These are phyloP conservation scores for Aspergillus asperescens DNA, from an alignment of 495 filamentous ascomycete genomes.

Conservation along the genomic window DNA sequence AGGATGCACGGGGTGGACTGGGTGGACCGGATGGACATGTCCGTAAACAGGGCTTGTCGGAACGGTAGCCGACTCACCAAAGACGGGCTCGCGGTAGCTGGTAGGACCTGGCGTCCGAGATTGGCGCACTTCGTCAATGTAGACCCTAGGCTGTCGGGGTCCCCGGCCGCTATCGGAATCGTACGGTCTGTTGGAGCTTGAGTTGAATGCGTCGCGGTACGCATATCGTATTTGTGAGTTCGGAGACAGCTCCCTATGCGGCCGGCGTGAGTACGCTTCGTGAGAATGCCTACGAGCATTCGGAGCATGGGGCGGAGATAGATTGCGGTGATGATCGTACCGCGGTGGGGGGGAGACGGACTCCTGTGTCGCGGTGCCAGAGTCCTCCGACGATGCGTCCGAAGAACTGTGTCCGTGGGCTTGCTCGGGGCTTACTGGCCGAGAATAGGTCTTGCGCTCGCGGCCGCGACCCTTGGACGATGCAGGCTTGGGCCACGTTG, in stretches of 20 bases:
- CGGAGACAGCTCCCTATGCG: slow-evolving; percentile 30
- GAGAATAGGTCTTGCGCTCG: slow-evolving; percentile 19
- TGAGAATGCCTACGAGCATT: slow-evolving; percentile 41
- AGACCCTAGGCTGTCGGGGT: slow-evolving; percentile 11
- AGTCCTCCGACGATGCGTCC: slow-evolving; percentile 29
- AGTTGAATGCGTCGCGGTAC: slow-evolving; percentile 14
- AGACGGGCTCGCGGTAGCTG: slow-evolving; percentile 32
- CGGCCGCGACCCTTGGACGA: slow-evolving; percentile 21
- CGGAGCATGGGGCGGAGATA: slow-evolving; percentile 29
- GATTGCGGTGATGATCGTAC: slow-evolving; percentile 22
- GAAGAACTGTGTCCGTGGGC: slow-evolving; percentile 20
- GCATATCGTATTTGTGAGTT: slow-evolving; percentile 18
- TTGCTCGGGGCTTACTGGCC: slow-evolving; percentile 23
- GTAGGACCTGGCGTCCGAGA: slow-evolving; percentile 22
- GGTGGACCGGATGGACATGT: slow-evolving; percentile 9
- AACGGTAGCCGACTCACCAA: slow-evolving; percentile 24
- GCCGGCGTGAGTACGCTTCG: slow-evolving; percentile 36
- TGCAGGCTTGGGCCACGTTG: slow-evolving; percentile 18
- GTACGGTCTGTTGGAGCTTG: slow-evolving; percentile 17
- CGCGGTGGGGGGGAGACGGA: slow-evolving; percentile 5
- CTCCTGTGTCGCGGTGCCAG: slow-evolving; percentile 14
- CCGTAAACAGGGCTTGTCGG: slow-evolving; percentile 23
- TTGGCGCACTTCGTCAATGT: slow-evolving; percentile 25
- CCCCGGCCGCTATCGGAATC: slow-evolving; percentile 21
- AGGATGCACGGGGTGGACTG: slow-evolving; percentile 6